Evolutionary conservation across 352 stramenopile genomes (phyloP), one percentile per base, ranked within the genome.

Genomic region (Aphanomyces euteiches): DNA sequence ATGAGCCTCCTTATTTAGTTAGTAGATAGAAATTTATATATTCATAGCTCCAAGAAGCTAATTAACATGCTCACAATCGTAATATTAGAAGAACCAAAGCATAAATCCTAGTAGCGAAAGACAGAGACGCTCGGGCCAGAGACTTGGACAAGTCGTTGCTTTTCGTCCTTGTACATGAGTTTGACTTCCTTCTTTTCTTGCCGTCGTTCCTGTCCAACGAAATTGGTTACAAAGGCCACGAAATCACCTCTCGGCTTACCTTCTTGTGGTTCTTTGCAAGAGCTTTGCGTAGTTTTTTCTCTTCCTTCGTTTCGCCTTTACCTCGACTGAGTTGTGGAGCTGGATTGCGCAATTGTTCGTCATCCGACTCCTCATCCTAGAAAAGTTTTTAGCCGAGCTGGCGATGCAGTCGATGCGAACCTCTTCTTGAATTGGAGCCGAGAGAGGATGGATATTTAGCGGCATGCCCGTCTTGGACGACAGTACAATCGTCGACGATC

Each of bases 381-480:
- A 77, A 69, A 28, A 28, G 28, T 28, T 28, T 28, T 28, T 28
- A 28, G 28, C 2, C 28, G 28, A 28, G 1, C 28, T 28, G 0
- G 47, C 21, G 2, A 61, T 19, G 13, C 1, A 61, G 37, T 15
- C 13, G 21, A 61, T 12, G 15, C 15, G 50, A 12, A 58, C 50
- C 50, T 58, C 50, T 58, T 58, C 50, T 58, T 58, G 50, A 19
- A 58, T 58, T 7, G 50, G 50, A 8, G 50, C 50, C 58, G 48
- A 59, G n/a, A 73, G 69, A 71, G 92, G 80, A 56, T 98, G 88
- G 48, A 98, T 88, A 59, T 90, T 93, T 40, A 99, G 71, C 12
- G 96, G 96, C 75, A 99, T 89, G 34, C 96, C 96, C 13, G 95
- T 98, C 82, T 98, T 99, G 34, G 85, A 85, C 7, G 92, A 98